Evolutionary conservation across 2,329 filamentous ascomycete genomes (phyloP).

Genomic region (Ceratocystis diversiconidia): DNA sequence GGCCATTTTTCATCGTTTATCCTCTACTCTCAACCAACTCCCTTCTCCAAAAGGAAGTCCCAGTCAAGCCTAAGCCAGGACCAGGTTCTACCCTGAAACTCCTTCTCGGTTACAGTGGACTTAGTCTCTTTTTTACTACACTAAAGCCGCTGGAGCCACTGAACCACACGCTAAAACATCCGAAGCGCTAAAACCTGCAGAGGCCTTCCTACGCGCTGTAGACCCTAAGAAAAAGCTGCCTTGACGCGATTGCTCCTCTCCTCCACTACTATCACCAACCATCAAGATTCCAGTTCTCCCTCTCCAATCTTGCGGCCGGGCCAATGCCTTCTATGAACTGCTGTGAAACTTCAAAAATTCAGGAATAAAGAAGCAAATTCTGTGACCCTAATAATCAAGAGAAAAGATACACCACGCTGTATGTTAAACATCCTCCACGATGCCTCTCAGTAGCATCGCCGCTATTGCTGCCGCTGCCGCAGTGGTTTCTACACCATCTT

Average conservation of each 20-base stretch:
- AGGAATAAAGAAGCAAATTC: neutral
- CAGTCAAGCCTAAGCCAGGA: neutral
- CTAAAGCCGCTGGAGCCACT: neutral
- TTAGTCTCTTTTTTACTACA: neutral
- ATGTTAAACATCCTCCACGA: neutral
- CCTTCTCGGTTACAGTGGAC: neutral
- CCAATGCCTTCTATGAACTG: neutral
- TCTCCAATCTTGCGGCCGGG: neutral
- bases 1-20: neutral
- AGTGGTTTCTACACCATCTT: neutral
- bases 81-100: neutral
- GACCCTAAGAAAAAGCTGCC: neutral
- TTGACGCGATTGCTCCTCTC: neutral
- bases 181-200: too few species aligned
- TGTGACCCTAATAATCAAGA: neutral
- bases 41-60: neutral
- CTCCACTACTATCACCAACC: neutral
- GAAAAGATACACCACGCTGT: neutral
- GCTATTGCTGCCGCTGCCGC: constrained; percentile 6
- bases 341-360: neutral
- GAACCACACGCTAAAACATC: too few species aligned
- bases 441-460: neutral
- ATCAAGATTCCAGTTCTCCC: neutral
- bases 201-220: neutral
- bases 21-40: neutral